These are phyloP conservation scores for Apiospora phragmitis DNA, from an alignment of 2,329 filamentous ascomycete species.

Conservation along the genomic window DNA sequence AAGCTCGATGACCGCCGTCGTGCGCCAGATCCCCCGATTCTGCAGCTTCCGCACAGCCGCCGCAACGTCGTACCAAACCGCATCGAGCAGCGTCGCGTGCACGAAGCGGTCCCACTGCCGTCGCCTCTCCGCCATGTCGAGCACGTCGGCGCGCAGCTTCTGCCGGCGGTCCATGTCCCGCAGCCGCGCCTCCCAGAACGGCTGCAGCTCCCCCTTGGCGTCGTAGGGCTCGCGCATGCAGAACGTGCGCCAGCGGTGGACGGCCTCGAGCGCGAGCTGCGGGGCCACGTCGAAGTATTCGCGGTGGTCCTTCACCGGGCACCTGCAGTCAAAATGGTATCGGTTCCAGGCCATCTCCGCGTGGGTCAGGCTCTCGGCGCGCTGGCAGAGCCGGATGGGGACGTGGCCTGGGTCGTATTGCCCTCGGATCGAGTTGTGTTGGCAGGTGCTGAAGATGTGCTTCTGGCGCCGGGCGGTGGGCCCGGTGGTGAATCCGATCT, in stretches of 20 bases:
- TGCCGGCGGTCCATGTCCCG: not conserved
- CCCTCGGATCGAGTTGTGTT: not conserved
- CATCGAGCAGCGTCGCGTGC: not conserved
- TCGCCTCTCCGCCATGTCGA: not conserved
- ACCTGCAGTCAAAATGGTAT: conserved; percentile 9
- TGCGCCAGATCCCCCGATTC: not conserved
- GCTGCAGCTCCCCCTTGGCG: conserved; percentile 9
- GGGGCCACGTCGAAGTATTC: conserved; percentile 14
- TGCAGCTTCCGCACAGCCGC: not conserved
- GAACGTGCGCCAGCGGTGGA: conserved; percentile 14
- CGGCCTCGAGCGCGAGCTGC: conserved; percentile 6
- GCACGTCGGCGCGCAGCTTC: not conserved
- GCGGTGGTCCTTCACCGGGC: not conserved
- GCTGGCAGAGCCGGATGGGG: conserved; percentile 10
- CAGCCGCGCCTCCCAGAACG: conserved; percentile 13
- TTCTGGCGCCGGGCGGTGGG: not conserved
- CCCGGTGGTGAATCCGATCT: conserved; percentile 13
- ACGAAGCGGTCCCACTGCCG: conserved; percentile 4
- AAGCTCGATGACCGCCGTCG: not conserved
- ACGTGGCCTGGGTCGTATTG: conserved; percentile 16
- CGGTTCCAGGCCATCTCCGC: conserved; percentile 7
- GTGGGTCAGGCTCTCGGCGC: conserved; percentile 14
- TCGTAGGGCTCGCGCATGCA: conserved; percentile 14
- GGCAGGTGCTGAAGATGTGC: conserved; percentile 7
- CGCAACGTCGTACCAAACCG: not conserved